Percentiles rank a stretch among this genome's conserved stretches.
These are phyloP conservation scores for Stagonosporopsis cucurbitacearum DNA, from an alignment of 2,329 filamentous ascomycete species.

Conservation along the genomic window DNA sequence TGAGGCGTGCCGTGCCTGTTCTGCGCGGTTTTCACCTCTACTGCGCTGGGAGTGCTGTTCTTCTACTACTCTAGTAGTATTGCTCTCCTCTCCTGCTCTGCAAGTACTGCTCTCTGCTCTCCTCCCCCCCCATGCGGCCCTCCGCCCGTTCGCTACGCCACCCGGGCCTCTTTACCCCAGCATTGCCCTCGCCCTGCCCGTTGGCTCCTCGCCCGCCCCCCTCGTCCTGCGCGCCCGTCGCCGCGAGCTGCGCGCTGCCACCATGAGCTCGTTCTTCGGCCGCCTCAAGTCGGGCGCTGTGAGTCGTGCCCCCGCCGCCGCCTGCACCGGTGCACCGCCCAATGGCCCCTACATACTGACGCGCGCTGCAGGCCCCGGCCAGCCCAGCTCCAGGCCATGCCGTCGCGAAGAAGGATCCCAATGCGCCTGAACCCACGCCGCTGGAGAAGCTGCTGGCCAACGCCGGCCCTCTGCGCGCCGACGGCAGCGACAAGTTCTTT, in stretches of 20 bases:
- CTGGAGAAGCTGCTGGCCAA: constrained; percentile 82
- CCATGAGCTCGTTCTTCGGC: constrained; percentile 62
- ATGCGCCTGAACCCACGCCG: constrained; percentile 63
- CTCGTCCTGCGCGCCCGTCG: constrained; percentile 21
- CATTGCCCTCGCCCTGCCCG: constrained; percentile 23
- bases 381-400: constrained; percentile 55
- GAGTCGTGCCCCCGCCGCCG: constrained; percentile 35
- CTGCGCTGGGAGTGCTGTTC: constrained; percentile 8
- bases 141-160: constrained; percentile 11
- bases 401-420: constrained; percentile 65
- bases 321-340: constrained; percentile 13
- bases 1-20: constrained; percentile 12
- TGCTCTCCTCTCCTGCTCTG: constrained; percentile 11
- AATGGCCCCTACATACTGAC: constrained; percentile 35
- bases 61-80: no score
- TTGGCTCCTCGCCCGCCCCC: constrained; percentile 18
- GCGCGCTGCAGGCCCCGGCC: constrained; percentile 52
- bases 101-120: constrained; percentile 1
- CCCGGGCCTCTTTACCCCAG: constrained; percentile 14
- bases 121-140: constrained; percentile 18
- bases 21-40: constrained; percentile 6
- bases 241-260: constrained; percentile 18
- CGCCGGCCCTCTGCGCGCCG: constrained; percentile 78
- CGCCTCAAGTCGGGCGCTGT: constrained; percentile 59
- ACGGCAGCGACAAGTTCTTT: constrained; percentile 98